A percentile compares a stretch with the other conserved stretches of the same genome.
phyloP scores from a whole-genome alignment of 768 basidiomycete genomes.

The Udeniomyces megalosporus region DNA sequence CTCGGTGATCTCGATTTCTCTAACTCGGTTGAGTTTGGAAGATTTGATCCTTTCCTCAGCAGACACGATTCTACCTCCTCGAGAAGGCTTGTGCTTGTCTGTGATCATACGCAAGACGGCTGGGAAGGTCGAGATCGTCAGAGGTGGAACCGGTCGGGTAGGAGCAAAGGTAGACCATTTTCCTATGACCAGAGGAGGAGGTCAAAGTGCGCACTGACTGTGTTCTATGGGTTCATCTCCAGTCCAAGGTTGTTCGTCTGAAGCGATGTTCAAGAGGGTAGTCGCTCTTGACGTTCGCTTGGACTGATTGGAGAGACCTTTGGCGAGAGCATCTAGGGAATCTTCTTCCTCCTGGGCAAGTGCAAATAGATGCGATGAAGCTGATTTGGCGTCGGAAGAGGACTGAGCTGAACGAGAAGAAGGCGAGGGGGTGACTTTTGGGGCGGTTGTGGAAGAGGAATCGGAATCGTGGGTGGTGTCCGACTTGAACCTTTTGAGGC shows the following conservation, averaged over 20 bases:
- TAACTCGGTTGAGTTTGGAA: not conserved
- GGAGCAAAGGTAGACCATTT: too few species aligned
- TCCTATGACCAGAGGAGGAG: too few species aligned
- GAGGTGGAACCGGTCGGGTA: too few species aligned
- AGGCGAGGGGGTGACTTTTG: too few species aligned
- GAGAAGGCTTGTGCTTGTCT: constrained; percentile 12
- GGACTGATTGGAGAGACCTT: not conserved
- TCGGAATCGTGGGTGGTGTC: too few species aligned
- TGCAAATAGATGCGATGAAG: constrained; percentile 4
- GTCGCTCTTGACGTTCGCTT: not conserved
- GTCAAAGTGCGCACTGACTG: too few species aligned
- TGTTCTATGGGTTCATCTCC: constrained; percentile 13
- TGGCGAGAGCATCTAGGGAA: not conserved
- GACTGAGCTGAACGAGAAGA: too few species aligned
- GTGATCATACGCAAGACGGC: constrained; percentile 12
- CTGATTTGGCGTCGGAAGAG: not conserved
- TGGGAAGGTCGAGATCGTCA: too few species aligned
- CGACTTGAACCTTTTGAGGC: too few species aligned
- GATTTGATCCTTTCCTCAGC: constrained; percentile 9
- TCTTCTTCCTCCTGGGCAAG: constrained; percentile 6
- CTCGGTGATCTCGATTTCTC: not conserved
- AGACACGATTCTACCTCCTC: constrained; percentile 1
- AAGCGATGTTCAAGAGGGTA: not conserved
- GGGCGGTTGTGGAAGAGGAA: too few species aligned
- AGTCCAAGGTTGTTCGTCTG: not conserved